phyloP scores from a whole-genome alignment of 139 green algal species.

The Haematococcus lacustris region DNA sequence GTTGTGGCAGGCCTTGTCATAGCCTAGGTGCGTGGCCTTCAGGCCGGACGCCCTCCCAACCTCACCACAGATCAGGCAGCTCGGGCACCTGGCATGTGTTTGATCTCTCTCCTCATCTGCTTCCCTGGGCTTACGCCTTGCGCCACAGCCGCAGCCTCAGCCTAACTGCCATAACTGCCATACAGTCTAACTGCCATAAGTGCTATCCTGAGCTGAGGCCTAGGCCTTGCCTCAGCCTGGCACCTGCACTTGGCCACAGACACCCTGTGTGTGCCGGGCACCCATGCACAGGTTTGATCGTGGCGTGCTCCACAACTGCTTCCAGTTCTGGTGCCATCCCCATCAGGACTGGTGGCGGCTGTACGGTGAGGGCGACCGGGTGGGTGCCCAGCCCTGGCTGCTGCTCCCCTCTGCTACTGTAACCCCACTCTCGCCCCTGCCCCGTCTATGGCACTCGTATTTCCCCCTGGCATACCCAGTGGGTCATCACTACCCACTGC shows the following conservation, averaged over 20 bases:
- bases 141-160: background rate
- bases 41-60: background rate
- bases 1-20: background rate
- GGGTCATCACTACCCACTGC: too few species aligned
- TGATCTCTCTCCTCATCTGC: background rate
- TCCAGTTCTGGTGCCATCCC: slow-evolving; percentile 24
- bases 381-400: slow-evolving; percentile 11
- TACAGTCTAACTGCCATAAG: background rate
- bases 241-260: background rate
- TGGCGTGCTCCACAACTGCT: slow-evolving; percentile 17
- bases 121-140: background rate
- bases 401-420: too few species aligned
- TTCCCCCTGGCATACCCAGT: too few species aligned
- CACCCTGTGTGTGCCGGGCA: background rate
- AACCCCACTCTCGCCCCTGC: too few species aligned
- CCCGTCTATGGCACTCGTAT: too few species aligned
- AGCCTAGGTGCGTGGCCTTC: background rate
- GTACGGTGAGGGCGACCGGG: slow-evolving; percentile 22
- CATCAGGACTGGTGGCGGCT: slow-evolving; percentile 17
- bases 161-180: background rate
- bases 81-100: background rate
- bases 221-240: background rate
- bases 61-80: background rate
- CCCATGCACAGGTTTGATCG: slow-evolving; percentile 23
- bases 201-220: background rate